Base-by-base conservation (phyloP, 768 basidiomycete genomes). In the Russula abietina region DNA sequence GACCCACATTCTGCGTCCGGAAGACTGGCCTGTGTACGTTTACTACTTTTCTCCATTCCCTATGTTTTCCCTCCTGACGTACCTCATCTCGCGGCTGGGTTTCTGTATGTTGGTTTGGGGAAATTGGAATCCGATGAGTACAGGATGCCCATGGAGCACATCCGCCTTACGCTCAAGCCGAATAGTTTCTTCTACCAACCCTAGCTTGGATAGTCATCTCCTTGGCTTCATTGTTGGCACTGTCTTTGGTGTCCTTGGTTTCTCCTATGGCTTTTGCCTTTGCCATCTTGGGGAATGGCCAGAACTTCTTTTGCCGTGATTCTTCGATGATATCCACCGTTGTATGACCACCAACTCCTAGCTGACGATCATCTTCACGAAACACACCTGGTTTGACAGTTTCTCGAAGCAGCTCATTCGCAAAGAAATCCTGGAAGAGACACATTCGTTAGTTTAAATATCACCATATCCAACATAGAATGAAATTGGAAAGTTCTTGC, bases 301-400 rank as follows among this genome's bases (percentile, higher is more conserved):
- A 80, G 83, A 98, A 99, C 46, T 93, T 81, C 68, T 85, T 82
- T 72, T 80, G 83, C 63, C 92, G 86, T 69, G 98, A 74, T 66
- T 99, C 95, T 2, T 73, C 78, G 41, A 97, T 85, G 65, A 99
- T 88, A 55, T 89, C 92, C 1, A 77, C 83, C 73, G 69, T 89
- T 93, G 14, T 88, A 84, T n/a, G 28, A 99, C 86, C 32, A 81
- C 74, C 22, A 98, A 81, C 70, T 93, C 78, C 72, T 84, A 90
- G 69, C 87, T 84, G 59, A 98, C 81, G 68, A 98, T 96, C 94
- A 98, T 95, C 73, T 93, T 83, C 55, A 99, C 86, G 75, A 99
- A 99, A 24, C 95, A 88, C 14, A 93, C 96, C 72, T 99, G 97
- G 73, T 98, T 98, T 59, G 85, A 86, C 19, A 98, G 78, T 66